Percentiles rank a stretch among this genome's conserved stretches.
phyloP scores from a whole-genome alignment of 768 basidiomycete genomes.

The Phaffia australis region DNA sequence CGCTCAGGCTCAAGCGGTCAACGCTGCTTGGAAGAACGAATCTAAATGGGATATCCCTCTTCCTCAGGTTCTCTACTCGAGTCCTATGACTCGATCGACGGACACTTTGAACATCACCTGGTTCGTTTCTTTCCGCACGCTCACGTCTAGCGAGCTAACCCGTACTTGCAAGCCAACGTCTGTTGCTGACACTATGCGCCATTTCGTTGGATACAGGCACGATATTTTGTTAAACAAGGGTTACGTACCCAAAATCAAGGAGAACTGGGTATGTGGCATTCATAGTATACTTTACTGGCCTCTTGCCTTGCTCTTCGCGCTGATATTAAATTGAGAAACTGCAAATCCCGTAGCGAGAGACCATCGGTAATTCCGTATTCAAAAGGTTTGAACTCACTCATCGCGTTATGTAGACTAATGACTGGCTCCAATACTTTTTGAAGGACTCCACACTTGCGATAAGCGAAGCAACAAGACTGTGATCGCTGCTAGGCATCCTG shows the following conservation, averaged over 20 bases:
- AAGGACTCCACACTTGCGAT: conserved; percentile 29
- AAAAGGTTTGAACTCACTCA: too few species aligned
- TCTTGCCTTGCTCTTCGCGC: neutral
- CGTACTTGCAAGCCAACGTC: neutral
- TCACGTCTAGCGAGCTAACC: too few species aligned
- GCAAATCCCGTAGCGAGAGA: conserved; percentile 18
- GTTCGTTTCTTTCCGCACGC: conserved; percentile 11
- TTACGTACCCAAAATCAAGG: conserved; percentile 26
- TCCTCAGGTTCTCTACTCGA: conserved; percentile 31
- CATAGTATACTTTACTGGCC: neutral
- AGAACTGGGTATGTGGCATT: conserved; percentile 8
- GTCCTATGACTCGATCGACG: conserved; percentile 29
- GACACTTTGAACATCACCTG: conserved; percentile 33
- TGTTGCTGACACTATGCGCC: too few species aligned
- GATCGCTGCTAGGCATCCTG: conserved; percentile 26
- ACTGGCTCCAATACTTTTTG: too few species aligned
- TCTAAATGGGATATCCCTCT: conserved; percentile 27
- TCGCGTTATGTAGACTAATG: conserved; percentile 12
- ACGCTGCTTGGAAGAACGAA: conserved; percentile 28
- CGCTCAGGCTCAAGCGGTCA: conserved; percentile 27
- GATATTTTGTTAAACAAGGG: conserved; percentile 23
- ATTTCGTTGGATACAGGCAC: too few species aligned
- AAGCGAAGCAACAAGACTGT: conserved; percentile 27
- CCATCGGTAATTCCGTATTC: conserved; percentile 25
- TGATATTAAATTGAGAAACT: too few species aligned